phyloP scores from a whole-genome alignment of 2,329 filamentous ascomycete species.

The Podosphaera xanthii region DNA sequence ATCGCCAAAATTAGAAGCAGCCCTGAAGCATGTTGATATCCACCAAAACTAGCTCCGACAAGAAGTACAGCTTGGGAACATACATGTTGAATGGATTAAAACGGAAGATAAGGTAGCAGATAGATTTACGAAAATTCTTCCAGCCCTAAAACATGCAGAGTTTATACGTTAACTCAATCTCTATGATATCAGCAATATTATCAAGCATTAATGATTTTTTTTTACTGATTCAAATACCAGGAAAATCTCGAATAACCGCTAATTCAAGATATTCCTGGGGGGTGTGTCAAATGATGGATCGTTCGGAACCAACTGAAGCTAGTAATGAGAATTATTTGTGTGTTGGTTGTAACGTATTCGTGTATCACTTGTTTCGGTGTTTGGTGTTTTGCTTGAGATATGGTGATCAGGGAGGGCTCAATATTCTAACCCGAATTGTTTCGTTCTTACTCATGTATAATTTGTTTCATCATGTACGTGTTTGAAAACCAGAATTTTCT shows the following conservation, averaged over 20 bases:
- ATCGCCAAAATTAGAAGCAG: not conserved
- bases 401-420: too few species aligned
- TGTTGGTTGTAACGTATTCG: too few species aligned
- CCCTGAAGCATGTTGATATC: not conserved
- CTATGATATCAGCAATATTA: not conserved
- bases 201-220: not conserved
- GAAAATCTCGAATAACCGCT: not conserved
- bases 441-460: too few species aligned
- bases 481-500: too few species aligned
- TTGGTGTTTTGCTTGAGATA: too few species aligned
- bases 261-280: not conserved
- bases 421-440: too few species aligned
- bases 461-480: too few species aligned
- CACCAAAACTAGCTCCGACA: not conserved
- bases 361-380: too few species aligned
- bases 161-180: not conserved
- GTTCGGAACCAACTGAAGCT: too few species aligned
- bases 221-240: not conserved
- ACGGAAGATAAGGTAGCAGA: not conserved
- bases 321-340: too few species aligned
- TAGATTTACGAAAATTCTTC: not conserved
- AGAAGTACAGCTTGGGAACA: not conserved
- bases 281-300: not conserved
- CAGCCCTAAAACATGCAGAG: not conserved
- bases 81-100: not conserved